Evolutionary conservation across 179 eudicot genomes (phyloP).

Genomic region (Beta lomatogona): DNA sequence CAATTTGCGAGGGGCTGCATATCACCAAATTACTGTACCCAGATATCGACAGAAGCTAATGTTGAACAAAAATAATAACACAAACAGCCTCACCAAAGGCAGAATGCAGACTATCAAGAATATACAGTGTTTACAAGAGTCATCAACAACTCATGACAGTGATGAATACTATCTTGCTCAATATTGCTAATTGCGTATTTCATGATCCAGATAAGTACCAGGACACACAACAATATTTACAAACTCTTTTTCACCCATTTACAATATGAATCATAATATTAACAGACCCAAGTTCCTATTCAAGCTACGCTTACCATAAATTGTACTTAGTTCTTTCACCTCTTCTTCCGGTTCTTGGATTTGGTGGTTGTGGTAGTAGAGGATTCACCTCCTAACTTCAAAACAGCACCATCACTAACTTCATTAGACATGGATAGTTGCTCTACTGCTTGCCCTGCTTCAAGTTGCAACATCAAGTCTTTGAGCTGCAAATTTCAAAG

Average conservation of each 20-base stretch:
- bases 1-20: not conserved
- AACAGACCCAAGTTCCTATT: not conserved
- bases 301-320: not conserved
- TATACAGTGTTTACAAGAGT: not conserved
- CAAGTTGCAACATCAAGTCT: constrained; percentile 52
- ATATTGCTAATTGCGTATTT: not conserved
- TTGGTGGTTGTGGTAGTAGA: constrained; percentile 22
- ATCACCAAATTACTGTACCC: not conserved
- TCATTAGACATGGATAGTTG: constrained; percentile 42
- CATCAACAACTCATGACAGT: not conserved
- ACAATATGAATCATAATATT: not conserved
- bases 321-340: constrained; percentile 6
- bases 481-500: constrained; percentile 46
- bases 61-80: not conserved
- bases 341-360: constrained; percentile 26
- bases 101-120: too few species aligned
- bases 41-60: not conserved
- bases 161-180: not conserved
- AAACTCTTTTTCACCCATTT: not conserved
- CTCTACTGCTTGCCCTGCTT: constrained; percentile 40
- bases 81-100: not conserved
- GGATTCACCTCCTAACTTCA: constrained; percentile 34
- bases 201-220: not conserved
- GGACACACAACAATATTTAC: not conserved
- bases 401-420: constrained; percentile 31